Evolutionary conservation across 176 grass and related monocot species (phyloP).

Genomic region (Melocanna baccifera): DNA sequence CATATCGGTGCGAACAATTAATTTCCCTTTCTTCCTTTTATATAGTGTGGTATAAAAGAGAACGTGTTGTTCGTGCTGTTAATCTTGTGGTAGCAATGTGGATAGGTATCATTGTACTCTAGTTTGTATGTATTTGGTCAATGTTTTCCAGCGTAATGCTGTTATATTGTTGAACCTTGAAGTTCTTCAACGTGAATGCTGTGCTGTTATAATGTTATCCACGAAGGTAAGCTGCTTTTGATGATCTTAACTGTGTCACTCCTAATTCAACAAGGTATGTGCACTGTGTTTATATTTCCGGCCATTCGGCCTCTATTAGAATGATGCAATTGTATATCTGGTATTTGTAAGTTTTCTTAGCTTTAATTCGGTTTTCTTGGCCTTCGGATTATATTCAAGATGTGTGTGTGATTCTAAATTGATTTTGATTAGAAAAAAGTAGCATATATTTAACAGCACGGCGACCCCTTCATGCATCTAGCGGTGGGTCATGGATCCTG

Average conservation of each 20-base stretch:
- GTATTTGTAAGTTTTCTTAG: not conserved
- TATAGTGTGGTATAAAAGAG: slow-evolving; percentile 16
- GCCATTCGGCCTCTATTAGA: not conserved
- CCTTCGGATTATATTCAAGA: not conserved
- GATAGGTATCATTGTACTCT: slow-evolving; percentile 27
- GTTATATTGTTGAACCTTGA: not conserved
- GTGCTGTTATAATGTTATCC: not conserved
- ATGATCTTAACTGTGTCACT: not conserved
- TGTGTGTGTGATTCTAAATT: not conserved
- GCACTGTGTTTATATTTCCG: not conserved
- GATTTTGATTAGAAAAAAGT: no score
- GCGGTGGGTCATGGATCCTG: no score
- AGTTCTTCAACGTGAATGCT: not conserved
- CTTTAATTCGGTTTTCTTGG: not conserved
- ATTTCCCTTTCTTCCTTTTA: slow-evolving; percentile 13
- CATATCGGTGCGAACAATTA: slow-evolving; percentile 11
- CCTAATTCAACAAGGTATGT: not conserved
- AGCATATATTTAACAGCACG: no score
- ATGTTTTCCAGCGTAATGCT: slow-evolving; percentile 2
- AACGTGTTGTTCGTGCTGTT: slow-evolving; percentile 8
- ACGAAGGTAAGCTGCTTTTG: not conserved
- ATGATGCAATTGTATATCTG: not conserved
- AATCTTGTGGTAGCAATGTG: slow-evolving; percentile 22
- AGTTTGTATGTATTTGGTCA: slow-evolving; percentile 36
- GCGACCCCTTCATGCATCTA: no score